A percentile compares a stretch with the other conserved stretches of the same genome.
Evolutionary conservation across 2,329 filamentous ascomycete species (phyloP).

Genomic region (Aurifilum marmelostoma): DNA sequence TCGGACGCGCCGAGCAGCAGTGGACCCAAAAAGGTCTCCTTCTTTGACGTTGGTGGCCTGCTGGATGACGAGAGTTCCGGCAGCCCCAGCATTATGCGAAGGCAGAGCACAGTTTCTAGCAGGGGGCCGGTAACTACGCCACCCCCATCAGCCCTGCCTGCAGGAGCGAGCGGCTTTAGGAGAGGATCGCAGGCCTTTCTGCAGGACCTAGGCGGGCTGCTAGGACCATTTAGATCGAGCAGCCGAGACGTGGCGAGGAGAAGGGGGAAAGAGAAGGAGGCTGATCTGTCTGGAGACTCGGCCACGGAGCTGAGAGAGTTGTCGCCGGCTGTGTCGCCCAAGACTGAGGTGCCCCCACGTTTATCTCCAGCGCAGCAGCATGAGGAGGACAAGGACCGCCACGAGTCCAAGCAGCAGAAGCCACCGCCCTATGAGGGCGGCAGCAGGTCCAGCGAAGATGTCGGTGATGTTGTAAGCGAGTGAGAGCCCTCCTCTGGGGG

Average conservation of each 20-base stretch:
- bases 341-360: slow-evolving; percentile 11
- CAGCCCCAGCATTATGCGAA: slow-evolving; percentile 34
- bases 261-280: slow-evolving; percentile 9
- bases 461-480: slow-evolving; percentile 32
- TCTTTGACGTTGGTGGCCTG: slow-evolving; percentile 83
- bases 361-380: neutral
- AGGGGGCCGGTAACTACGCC: slow-evolving; percentile 38
- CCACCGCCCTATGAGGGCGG: slow-evolving; percentile 27
- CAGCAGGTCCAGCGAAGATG: slow-evolving; percentile 29
- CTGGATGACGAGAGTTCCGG: slow-evolving; percentile 51
- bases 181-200: slow-evolving; percentile 61
- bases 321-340: slow-evolving; percentile 22
- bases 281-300: slow-evolving; percentile 9
- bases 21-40: slow-evolving; percentile 67
- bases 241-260: neutral
- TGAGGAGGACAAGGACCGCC: neutral
- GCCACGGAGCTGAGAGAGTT: slow-evolving; percentile 48
- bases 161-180: slow-evolving; percentile 49
- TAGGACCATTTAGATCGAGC: slow-evolving; percentile 44
- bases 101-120: slow-evolving; percentile 48
- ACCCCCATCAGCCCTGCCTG: slow-evolving; percentile 50
- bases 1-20: slow-evolving; percentile 44
- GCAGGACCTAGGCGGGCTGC: slow-evolving; percentile 60
- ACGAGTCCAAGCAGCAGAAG: neutral
- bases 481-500: neutral